phyloP scores from a whole-genome alignment of 2,329 filamentous ascomycete species.

The Mycosphaerella sp. region DNA sequence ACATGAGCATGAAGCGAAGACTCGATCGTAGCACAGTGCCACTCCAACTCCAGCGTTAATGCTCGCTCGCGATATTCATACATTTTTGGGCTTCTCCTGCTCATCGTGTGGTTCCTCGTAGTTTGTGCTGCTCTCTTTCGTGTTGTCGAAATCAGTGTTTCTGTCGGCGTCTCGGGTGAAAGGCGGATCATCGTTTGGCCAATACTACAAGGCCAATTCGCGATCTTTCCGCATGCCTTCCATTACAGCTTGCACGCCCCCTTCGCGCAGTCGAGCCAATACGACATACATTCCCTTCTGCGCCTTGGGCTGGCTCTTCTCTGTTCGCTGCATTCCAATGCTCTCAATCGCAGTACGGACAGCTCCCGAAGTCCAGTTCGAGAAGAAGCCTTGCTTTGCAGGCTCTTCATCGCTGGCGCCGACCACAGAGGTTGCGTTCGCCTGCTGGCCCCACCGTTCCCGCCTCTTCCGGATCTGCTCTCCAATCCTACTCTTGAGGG shows the following conservation, averaged over 20 bases:
- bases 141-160: background rate
- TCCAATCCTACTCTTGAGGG: conserved; percentile 65
- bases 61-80: background rate
- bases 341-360: conserved; percentile 74
- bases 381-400: conserved; percentile 51
- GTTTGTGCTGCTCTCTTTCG: background rate
- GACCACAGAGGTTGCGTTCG: conserved; percentile 35
- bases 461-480: conserved; percentile 57
- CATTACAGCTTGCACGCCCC: conserved; percentile 62
- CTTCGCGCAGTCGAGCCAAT: conserved; percentile 61
- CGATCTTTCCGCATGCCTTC: conserved; percentile 62
- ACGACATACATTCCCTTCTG: conserved; percentile 79
- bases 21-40: background rate
- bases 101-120: background rate
- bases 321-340: conserved; percentile 69
- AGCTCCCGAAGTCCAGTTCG: conserved; percentile 60
- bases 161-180: background rate
- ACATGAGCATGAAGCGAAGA: background rate
- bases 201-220: conserved; percentile 19
- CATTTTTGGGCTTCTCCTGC: background rate
- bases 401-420: conserved; percentile 39
- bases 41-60: background rate
- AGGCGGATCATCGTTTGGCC: background rate
- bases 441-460: conserved; percentile 35
- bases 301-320: conserved; percentile 71